These are phyloP conservation scores for Paspalum vaginatum DNA, from an alignment of 176 grass and related monocot species.

Conservation along the genomic window DNA sequence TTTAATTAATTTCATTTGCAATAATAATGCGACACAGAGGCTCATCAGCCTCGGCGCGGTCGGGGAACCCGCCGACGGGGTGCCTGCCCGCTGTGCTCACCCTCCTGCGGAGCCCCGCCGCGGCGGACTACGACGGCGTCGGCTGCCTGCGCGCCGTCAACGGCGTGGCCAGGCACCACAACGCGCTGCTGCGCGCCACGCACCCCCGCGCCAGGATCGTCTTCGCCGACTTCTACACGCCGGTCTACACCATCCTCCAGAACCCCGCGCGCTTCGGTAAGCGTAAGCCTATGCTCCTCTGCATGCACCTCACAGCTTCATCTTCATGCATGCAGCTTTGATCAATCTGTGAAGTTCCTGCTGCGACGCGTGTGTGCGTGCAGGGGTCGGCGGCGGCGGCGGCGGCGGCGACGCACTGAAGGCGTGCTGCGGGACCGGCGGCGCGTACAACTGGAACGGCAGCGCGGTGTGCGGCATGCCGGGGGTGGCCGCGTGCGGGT, in stretches of 20 bases:
- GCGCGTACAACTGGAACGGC: constrained; percentile 30
- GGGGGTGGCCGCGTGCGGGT: neutral
- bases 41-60: neutral
- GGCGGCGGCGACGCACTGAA: accelerated
- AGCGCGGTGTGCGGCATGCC: constrained; percentile 28
- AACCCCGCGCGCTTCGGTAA: neutral
- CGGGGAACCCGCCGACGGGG: constrained; percentile 40
- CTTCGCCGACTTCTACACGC: constrained; percentile 33
- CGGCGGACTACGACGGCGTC: neutral
- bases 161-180: neutral
- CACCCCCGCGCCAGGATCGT: constrained; percentile 19
- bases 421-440: constrained; percentile 30
- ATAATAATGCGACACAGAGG: neutral
- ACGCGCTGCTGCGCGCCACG: constrained; percentile 11
- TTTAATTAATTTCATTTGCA: too few relatives aligned
- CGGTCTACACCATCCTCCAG: neutral
- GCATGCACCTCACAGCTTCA: too few relatives aligned
- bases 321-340: too few relatives aligned
- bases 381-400: neutral
- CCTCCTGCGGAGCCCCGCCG: neutral
- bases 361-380: neutral
- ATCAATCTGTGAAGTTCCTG: too few relatives aligned
- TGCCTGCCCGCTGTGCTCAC: neutral
- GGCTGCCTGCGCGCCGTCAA: constrained; percentile 39
- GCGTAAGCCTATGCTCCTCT: neutral